Base-by-base conservation (phyloP, 345 rosid species). In the Dipteronia sinensis region DNA sequence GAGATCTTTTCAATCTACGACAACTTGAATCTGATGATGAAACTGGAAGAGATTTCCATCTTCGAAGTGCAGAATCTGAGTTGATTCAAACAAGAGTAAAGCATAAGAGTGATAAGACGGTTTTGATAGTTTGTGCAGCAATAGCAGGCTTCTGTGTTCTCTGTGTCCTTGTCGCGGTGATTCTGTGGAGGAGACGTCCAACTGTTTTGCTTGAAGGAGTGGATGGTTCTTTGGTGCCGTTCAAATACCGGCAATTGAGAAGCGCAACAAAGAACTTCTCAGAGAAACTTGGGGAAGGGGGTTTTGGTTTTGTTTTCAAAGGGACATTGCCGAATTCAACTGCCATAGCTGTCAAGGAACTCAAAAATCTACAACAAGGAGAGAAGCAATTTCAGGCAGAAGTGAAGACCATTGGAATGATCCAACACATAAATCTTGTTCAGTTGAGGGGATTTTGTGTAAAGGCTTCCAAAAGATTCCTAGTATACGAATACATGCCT, bases 271-370 rank as follows among this genome's bases (percentile, higher is more conserved):
- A 25, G 25, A 71, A 65, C 34, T 76, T 80, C 69, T 65, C 73
- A 0, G 77, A 66, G 44, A 81, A 76, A 38, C 64, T 77, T 20
- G 84, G 81, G 10, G 78, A 56, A 29, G 84, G 84, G 69, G 84
- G 53, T 19, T 81, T 81, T 42, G 84, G 84, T 68, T 77, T 46
- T 68, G 78, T 73, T 55, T 81, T 58, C 61, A 81, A n/a, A 77
- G 84, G 81, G 9, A 69, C 27, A 31, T 46, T 77, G 38, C 40
- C 72, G 2, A 61, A 77, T 73, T 77, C 81, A 72, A 51, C 44
- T 0, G 69, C 42, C 22, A 65, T 74, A 53, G 76, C 76, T 9
- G 76, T 81, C 17, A 81, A 81, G 81, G 58, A 77, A 62, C 84
- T 77, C 31, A 72, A 63, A 53, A 22, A 78, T 40, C 25, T 68